phyloP scores from a whole-genome alignment of 148 eudicot genomes.

The Chenopodium quinoa region DNA sequence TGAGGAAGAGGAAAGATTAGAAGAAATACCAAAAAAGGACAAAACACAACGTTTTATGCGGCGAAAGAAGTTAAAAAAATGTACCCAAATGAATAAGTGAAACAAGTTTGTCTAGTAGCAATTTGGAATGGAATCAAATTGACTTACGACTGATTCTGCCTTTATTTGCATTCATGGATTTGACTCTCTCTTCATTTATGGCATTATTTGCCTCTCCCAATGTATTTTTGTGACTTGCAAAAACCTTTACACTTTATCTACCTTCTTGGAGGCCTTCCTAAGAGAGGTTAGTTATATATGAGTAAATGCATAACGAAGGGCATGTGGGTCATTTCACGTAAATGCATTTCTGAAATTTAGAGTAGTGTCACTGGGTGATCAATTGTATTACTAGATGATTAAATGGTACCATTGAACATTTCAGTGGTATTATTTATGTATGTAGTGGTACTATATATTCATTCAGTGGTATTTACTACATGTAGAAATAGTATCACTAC shows the following conservation, averaged over 20 bases:
- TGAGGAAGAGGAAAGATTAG: background rate
- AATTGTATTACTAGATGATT: no score
- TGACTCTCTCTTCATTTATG: constrained; percentile 6
- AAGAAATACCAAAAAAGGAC: constrained; percentile 17
- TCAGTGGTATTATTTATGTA: no score
- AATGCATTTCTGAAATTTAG: no score
- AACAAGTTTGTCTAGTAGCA: constrained; percentile 31
- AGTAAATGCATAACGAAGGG: no score
- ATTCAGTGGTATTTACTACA: no score
- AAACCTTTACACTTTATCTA: background rate
- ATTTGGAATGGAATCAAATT: constrained; percentile 55
- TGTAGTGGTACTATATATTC: no score
- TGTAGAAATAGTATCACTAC: no score
- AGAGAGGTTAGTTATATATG: no score
- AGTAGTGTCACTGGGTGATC: no score
- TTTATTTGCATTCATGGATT: background rate
- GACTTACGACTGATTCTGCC: background rate
- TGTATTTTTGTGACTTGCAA: background rate
- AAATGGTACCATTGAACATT: no score
- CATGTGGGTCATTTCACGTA: no score
- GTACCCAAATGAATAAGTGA: constrained; percentile 5
- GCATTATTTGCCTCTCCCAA: background rate
- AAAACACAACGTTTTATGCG: constrained; percentile 37
- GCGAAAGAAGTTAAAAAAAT: constrained; percentile 33
- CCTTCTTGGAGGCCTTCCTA: background rate